These are phyloP conservation scores for Apophysomyces ossiformis DNA, from an alignment of 371 early-diverging fungal species.

Conservation along the genomic window DNA sequence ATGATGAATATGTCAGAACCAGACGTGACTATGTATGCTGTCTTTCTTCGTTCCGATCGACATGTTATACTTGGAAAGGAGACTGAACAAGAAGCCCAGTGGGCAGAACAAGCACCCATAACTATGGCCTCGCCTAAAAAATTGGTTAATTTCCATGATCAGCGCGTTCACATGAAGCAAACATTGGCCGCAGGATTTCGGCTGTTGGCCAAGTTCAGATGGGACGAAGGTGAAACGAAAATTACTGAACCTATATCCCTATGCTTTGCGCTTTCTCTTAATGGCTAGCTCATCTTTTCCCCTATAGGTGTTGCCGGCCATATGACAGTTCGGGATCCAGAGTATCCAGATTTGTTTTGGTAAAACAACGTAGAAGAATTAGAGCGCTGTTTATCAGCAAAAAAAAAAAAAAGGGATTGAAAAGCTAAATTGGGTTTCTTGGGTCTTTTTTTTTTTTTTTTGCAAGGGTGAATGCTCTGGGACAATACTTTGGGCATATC, in stretches of 20 bases:
- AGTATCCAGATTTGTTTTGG: conserved; percentile 64
- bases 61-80: conserved; percentile 47
- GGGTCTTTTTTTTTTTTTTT: not conserved
- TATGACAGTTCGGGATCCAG: conserved; percentile 64
- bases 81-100: conserved; percentile 50
- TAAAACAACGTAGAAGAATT: not conserved
- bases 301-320: conserved; percentile 55
- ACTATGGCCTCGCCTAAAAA: conserved; percentile 30
- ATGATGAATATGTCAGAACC: not conserved
- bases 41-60: conserved; percentile 36
- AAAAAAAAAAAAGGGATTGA: too few relatives aligned
- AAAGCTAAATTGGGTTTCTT: too few relatives aligned
- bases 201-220: conserved; percentile 56
- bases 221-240: conserved; percentile 50
- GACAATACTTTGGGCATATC: conserved; percentile 58
- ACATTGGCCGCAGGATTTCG: conserved; percentile 64
- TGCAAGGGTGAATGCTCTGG: conserved; percentile 59
- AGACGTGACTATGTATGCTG: conserved; percentile 18
- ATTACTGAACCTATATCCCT: not conserved
- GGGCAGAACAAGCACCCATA: conserved; percentile 45
- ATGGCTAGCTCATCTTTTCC: too few relatives aligned
- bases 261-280: not conserved
- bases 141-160: conserved; percentile 44
- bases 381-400: too few relatives aligned
- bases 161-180: conserved; percentile 64